phyloP scores from a whole-genome alignment of 75 land plant species.

The Selaginella moellendorffii region DNA sequence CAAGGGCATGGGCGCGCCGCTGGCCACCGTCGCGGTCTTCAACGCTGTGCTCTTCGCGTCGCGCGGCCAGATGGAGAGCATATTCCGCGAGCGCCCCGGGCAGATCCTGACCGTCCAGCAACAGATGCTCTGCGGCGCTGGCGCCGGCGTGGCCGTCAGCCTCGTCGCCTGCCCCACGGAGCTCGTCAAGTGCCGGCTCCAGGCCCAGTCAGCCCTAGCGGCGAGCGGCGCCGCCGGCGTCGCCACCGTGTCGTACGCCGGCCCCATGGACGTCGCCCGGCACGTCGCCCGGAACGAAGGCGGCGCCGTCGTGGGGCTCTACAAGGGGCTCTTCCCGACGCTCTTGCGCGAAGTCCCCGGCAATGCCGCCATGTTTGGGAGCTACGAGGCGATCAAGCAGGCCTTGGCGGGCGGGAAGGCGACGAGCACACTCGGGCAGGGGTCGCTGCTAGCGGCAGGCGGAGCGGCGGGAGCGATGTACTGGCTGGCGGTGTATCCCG shows the following conservation, averaged over 20 bases:
- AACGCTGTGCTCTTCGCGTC: constrained; percentile 88
- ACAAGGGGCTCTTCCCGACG: constrained; percentile 83
- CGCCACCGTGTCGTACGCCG: constrained; percentile 34
- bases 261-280: constrained; percentile 82
- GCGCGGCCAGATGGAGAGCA: constrained; percentile 87
- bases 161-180: constrained; percentile 94
- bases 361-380: constrained; percentile 87
- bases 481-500: constrained; percentile 76
- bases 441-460: constrained; percentile 66
- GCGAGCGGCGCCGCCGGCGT: constrained; percentile 22
- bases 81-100: constrained; percentile 54
- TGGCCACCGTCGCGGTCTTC: constrained; percentile 92
- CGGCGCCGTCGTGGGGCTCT: constrained; percentile 51
- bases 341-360: constrained; percentile 90
- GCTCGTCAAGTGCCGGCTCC: constrained; percentile 82
- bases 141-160: constrained; percentile 89
- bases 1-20: constrained; percentile 99
- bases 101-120: constrained; percentile 47
- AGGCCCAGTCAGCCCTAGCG: constrained; percentile 46
- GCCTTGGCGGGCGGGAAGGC: constrained; percentile 69
- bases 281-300: constrained; percentile 71
- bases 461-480: constrained; percentile 87
- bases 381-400: constrained; percentile 67
- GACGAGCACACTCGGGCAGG: constrained; percentile 56
- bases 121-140: constrained; percentile 71